Evolutionary conservation across 225 moss, liverwort and hornwort species (phyloP), one percentile per base, ranked within the genome.

Genomic region (Sphagnum contortum): DNA sequence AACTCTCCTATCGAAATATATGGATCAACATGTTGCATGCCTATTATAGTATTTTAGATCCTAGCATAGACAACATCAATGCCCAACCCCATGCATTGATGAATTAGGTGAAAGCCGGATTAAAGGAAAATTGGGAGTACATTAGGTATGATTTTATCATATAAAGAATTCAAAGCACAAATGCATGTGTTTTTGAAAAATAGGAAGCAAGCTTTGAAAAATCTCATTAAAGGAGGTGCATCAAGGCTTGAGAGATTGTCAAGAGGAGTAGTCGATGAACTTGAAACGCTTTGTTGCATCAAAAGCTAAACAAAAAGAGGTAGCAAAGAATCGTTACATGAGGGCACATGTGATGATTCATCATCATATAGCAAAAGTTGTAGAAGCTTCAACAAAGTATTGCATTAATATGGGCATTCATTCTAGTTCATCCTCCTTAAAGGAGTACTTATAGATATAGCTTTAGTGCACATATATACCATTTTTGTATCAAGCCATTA

Each of bases 11-110:
- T 57, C 4, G 57, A 14, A 57, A 57, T 10, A 57, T 57, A 14
- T 57, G 57, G 57, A 14, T 57, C n/a, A 57, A 57, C 57, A 57
- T 57, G 57, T 12, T 57, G 57, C 57, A 14, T 8, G 57, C n/a
- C 4, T 57, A 57, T 57, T 57, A 14, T 10, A 57, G 11, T 10
- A 12, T 57, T 8, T 12, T 57, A 10, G 57, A 57, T 57, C 57
- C 57, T 4, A 57, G 57, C 9, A 10, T 57, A 57, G 57, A 57
- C 57, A 57, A 57, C 11, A 57, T 57, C 6, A 57, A 57, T 57
- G 57, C 57, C 11, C 57, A 57, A 8, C 57, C 57, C 6, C 57
- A 57, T 12, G 6, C 57, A 8, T 57, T 10, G 9, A 57, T 57
- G 57, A 57, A 57, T 4, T 10, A 4, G 4, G 3, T 57, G 4